These are phyloP conservation scores for Fraxinus floribunda DNA, from an alignment of 305 asterid species.

Conservation along the genomic window DNA sequence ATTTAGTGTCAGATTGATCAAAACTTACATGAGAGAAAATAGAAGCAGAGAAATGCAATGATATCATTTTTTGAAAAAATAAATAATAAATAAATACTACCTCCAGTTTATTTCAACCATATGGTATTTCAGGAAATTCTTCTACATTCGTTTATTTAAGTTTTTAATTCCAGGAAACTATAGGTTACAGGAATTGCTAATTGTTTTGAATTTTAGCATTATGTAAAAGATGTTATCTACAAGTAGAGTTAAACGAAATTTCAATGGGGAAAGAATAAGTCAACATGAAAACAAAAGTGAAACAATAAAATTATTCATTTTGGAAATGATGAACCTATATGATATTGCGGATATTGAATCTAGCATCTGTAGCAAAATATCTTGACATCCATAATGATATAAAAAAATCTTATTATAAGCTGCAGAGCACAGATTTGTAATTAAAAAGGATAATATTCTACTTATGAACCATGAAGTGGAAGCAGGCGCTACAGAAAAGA, in stretches of 20 bases:
- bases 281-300: neutral
- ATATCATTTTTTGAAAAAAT: neutral
- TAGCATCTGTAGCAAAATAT: neutral
- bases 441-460: neutral
- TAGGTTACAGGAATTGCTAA: neutral
- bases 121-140: neutral
- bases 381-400: neutral
- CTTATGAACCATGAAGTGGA: neutral
- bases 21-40: neutral
- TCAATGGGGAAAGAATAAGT: neutral
- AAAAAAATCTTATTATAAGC: neutral
- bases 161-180: neutral
- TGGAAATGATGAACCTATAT: neutral
- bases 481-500: slow-evolving; percentile 5
- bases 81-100: neutral
- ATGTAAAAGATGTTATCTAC: neutral
- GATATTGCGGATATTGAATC: neutral
- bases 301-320: neutral
- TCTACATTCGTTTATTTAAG: neutral
- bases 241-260: neutral
- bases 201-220: neutral
- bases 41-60: neutral
- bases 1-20: neutral
- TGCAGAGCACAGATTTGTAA: neutral
- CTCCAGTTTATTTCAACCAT: neutral